Evolutionary conservation across 2,329 filamentous ascomycete genomes (phyloP), one percentile per base, ranked within the genome.

Genomic region (Cladosporium sp.): DNA sequence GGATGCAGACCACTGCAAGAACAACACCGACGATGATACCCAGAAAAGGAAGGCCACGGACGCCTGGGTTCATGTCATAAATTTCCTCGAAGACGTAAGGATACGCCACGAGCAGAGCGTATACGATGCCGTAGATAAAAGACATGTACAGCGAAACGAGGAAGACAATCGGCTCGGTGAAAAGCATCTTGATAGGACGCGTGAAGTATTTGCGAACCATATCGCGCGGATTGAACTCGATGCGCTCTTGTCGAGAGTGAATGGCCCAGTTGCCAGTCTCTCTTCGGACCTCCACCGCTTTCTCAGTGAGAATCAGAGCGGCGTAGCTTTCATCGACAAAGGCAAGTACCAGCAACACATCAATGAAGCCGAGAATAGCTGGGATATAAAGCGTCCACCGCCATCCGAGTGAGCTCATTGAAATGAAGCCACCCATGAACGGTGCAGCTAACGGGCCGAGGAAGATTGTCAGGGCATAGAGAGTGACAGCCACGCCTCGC

Each of bases 151-250:
- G 78, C 34, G 85, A 86, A 1, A 87, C 80, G 14, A 90, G 78
- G 14, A 89, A 74, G 30, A 90, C 86, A 68, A 90, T 91, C 3
- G 89, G 89, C 73, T 91, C 89, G 65, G 80, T 80, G 80, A 91
- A 89, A 8, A 92, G 83, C 58, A 92, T 82, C 55, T 88, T 79
- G 86, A 88, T 89, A 0, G 84, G 84, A 0, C 84, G 79, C 1
- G 78, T 77, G 2, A 86, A 73, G n/a, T 84, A 80, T 55, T 81
- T 82, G 69, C 80, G 81, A 65, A 84, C 76, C 1, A 80, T 77
- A 15, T 59, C 64, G 18, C 82, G 75, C 8, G 73, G 74, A 8
- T 65, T 54, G 64, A 66, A 59, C 49, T 64, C 60, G 30, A 65
- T 58, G 11, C 36, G 59, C 32, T 68, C 65, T 28, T 67, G 60